Evolutionary conservation across 2,329 filamentous ascomycete species (phyloP), one percentile per base, ranked within the genome.

Genomic region (Neonectria magnoliae): DNA sequence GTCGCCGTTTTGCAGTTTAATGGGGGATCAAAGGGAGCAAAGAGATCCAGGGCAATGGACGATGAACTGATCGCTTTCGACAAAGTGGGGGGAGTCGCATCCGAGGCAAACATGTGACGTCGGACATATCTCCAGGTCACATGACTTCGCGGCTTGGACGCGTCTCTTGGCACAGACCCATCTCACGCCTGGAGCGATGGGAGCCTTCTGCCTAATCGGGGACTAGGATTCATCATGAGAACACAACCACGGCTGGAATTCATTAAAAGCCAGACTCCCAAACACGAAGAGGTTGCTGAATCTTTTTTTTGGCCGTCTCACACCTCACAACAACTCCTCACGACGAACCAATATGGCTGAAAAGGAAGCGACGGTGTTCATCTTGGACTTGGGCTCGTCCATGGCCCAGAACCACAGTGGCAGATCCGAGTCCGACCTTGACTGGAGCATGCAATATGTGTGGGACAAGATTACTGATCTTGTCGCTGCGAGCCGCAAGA

Each of bases 351-450:
- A 64, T 60, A 98, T 98, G 95, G 91, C 94, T 11, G 90, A 92
- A 67, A 99, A 99, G 78, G 93, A 98, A 82, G 93, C 94, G 9
- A 96, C 91, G 0, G 88, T 98, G 47, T 99, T 96, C 79, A 91
- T 99, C 71, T 81, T 99, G 65, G 96, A 99, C 80, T 84, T 98
- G 25, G 94, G 94, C 62, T 84, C 82, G 74, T 92, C 94, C n/a
- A 98, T 97, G 92, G 91, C 85, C 62, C 84, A 91, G 76, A 86
- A 84, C 72, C 87, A 89, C 71, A 85, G 88, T 80, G 93, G 91
- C 27, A 89, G 96, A 70, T 77, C 83, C 20, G 88, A 95, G 77
- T 91, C 91, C 3, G 92, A 98, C 77, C 87, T 99, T 18, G 93
- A 98, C 65, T 99, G 91, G 89, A 88, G 89, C 52, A 90, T 98